These are phyloP conservation scores for Arabis hirsuta DNA, from an alignment of 345 rosid genomes.

Conservation along the genomic window DNA sequence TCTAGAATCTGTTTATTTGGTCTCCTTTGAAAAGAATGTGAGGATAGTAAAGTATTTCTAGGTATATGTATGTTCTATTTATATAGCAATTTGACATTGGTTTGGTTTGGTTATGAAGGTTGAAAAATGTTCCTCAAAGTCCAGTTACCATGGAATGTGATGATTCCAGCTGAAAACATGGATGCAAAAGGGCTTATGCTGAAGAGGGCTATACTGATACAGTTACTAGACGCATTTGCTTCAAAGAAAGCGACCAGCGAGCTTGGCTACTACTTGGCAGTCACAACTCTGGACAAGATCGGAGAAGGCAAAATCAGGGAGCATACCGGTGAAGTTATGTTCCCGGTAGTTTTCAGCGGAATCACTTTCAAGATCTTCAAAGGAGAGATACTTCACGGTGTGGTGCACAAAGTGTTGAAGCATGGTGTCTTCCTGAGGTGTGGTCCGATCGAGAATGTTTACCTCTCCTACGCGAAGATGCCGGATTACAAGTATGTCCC, in stretches of 20 bases:
- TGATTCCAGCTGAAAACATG: slow-evolving; percentile 69
- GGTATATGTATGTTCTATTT: background rate
- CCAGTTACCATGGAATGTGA: slow-evolving; percentile 76
- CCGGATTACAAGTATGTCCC: slow-evolving; percentile 61
- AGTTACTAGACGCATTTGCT: slow-evolving; percentile 67
- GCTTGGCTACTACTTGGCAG: slow-evolving; percentile 66
- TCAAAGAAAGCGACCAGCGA: slow-evolving; percentile 70
- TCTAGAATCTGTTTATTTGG: no score
- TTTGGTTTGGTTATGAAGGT: slow-evolving; percentile 8
- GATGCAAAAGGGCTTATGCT: slow-evolving; percentile 74
- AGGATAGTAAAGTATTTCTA: background rate
- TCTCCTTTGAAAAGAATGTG: background rate
- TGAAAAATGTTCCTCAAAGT: slow-evolving; percentile 75
- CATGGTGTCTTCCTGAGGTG: slow-evolving; percentile 85
- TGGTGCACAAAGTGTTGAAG: slow-evolving; percentile 73
- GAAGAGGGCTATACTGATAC: slow-evolving; percentile 62
- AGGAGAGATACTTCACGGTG: slow-evolving; percentile 79
- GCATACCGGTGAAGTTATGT: slow-evolving; percentile 72
- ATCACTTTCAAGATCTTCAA: slow-evolving; percentile 78
- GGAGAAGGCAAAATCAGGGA: slow-evolving; percentile 83
- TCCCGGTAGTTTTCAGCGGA: slow-evolving; percentile 72
- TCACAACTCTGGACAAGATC: slow-evolving; percentile 60
- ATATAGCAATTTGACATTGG: background rate
- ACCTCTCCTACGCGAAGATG: slow-evolving; percentile 70
- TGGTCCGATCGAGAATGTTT: slow-evolving; percentile 64